A percentile compares a stretch with the other conserved stretches of the same genome.
Evolutionary conservation across 2,329 filamentous ascomycete species (phyloP).

Genomic region (Fusarium sambucinum): DNA sequence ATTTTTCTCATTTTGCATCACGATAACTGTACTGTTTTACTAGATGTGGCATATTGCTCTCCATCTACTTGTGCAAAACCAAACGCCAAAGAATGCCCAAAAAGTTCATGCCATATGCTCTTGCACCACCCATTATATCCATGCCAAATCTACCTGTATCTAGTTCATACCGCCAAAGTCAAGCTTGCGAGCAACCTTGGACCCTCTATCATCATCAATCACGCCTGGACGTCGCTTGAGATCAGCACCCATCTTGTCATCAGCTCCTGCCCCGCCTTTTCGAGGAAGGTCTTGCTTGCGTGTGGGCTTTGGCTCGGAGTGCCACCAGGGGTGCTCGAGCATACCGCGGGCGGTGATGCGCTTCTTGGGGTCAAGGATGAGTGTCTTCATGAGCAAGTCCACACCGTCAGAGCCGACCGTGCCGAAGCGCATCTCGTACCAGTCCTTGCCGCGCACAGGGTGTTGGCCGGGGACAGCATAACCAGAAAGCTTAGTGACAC

Average conservation of each 20-base stretch:
- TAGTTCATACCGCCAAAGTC: slow-evolving; percentile 72
- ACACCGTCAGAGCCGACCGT: slow-evolving; percentile 85
- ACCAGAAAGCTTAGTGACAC: slow-evolving; percentile 81
- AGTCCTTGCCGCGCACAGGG: slow-evolving; percentile 73
- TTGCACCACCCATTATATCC: background rate
- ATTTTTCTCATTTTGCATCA: slow-evolving; percentile 3
- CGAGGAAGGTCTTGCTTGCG: slow-evolving; percentile 83
- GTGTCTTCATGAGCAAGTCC: slow-evolving; percentile 87
- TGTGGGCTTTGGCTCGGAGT: slow-evolving; percentile 83
- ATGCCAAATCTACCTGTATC: slow-evolving; percentile 2
- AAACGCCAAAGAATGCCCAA: slow-evolving; percentile 35
- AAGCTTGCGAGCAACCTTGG: slow-evolving; percentile 84
- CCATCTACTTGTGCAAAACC: slow-evolving; percentile 4
- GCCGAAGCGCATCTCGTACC: slow-evolving; percentile 82
- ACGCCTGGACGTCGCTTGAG: slow-evolving; percentile 78
- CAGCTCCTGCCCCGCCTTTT: slow-evolving; percentile 77
- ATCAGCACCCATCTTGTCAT: slow-evolving; percentile 83
- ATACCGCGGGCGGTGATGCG: slow-evolving; percentile 82
- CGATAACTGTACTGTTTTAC: background rate
- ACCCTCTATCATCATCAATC: slow-evolving; percentile 74
- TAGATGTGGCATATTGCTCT: slow-evolving; percentile 6
- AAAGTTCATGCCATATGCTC: slow-evolving; percentile 14
- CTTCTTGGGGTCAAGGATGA: slow-evolving; percentile 87
- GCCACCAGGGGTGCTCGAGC: slow-evolving; percentile 89
- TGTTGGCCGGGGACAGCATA: slow-evolving; percentile 79